Evolutionary conservation across 768 basidiomycete species (phyloP).

Genomic region (Nidularia sp.): DNA sequence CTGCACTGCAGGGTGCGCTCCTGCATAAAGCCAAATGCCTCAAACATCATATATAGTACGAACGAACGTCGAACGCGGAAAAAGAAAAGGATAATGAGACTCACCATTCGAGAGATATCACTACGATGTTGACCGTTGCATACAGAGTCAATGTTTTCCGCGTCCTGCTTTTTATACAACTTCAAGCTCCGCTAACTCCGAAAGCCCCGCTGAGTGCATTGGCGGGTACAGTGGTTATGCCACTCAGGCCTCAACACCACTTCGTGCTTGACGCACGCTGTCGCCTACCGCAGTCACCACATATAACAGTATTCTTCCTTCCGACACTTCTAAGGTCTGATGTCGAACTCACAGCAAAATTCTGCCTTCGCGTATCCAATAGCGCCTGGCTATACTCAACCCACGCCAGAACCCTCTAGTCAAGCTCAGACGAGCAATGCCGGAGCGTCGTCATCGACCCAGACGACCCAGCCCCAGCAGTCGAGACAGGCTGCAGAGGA

Average conservation of each 20-base stretch:
- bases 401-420: slow-evolving; percentile 20
- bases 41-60: slow-evolving; percentile 64
- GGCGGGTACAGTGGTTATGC: not conserved
- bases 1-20: slow-evolving; percentile 69
- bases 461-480: slow-evolving; percentile 25
- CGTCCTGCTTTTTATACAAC: not conserved
- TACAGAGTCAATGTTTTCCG: not conserved
- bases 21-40: slow-evolving; percentile 92
- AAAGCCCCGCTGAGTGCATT: slow-evolving; percentile 10
- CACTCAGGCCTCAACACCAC: too few species aligned
- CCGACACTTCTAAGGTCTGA: slow-evolving; percentile 1
- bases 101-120: slow-evolving; percentile 17
- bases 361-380: slow-evolving; percentile 24
- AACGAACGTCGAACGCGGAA: slow-evolving; percentile 8
- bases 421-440: slow-evolving; percentile 11
- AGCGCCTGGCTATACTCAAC: slow-evolving; percentile 18
- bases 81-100: slow-evolving; percentile 8
- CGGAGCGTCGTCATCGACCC: slow-evolving; percentile 25
- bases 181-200: slow-evolving; percentile 31
- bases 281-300: too few species aligned
- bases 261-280: too few species aligned
- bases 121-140: not conserved
- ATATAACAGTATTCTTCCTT: too few species aligned
- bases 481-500: slow-evolving; percentile 74
- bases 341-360: slow-evolving; percentile 29